Evolutionary conservation across 257 asterid genomes (phyloP).

Genomic region (Solanum chiquidenum): DNA sequence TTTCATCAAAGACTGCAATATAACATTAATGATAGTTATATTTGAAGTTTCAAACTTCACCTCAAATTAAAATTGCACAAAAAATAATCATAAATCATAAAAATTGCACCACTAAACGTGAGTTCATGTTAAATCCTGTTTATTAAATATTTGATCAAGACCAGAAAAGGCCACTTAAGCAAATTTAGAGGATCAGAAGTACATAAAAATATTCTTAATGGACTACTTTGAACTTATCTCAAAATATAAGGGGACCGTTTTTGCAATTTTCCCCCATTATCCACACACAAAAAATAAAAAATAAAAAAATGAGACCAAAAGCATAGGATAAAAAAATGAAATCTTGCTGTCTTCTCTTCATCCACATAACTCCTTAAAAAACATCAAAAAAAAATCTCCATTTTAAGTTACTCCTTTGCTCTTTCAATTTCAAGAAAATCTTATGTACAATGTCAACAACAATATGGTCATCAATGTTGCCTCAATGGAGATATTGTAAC

Average conservation of each 20-base stretch:
- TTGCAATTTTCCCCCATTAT: background rate
- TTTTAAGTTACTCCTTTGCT: background rate
- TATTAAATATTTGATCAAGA: background rate
- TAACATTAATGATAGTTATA: too few species aligned
- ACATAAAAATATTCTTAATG: background rate
- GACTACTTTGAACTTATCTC: background rate
- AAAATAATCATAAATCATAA: background rate
- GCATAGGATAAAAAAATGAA: background rate
- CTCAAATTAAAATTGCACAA: background rate
- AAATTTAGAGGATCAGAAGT: background rate
- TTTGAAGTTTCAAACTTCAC: too few species aligned
- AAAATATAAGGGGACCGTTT: background rate
- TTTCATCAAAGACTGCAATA: too few species aligned
- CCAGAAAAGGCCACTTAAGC: background rate
- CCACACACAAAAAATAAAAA: background rate
- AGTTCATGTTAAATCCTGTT: background rate
- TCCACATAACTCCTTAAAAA: slow-evolving; percentile 2
- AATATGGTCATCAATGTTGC: slow-evolving; percentile 36
- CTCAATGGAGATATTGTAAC: slow-evolving; percentile 34
- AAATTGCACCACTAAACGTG: background rate
- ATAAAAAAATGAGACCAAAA: background rate
- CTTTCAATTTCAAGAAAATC: background rate
- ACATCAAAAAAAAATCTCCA: background rate
- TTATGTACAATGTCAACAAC: slow-evolving; percentile 2
- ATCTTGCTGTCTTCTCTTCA: background rate